Evolutionary conservation across 208 protist species (phyloP).

Genomic region (Leishmania tropica): DNA sequence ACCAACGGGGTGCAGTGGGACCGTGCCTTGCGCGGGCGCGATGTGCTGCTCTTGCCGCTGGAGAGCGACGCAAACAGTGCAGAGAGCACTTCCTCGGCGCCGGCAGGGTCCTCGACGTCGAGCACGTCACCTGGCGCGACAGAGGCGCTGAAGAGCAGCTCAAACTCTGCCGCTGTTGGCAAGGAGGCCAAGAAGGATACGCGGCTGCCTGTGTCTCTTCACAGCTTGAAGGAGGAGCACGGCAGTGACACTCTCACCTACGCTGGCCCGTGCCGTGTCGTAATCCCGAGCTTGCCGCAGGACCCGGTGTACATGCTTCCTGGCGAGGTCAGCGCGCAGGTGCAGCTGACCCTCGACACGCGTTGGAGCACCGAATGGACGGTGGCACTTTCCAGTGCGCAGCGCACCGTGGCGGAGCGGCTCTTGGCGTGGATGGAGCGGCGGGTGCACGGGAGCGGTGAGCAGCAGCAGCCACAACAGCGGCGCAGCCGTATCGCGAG

Average conservation of each 20-base stretch:
- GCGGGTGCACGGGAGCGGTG: constrained; percentile 8
- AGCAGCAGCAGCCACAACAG: constrained; percentile 14
- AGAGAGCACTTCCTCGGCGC: neutral
- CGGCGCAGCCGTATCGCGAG: constrained; percentile 24
- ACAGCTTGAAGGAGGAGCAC: constrained; percentile 8
- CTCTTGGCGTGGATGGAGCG: constrained; percentile 31
- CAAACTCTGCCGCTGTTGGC: neutral
- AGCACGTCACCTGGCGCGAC: neutral
- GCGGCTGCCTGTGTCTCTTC: constrained; percentile 15
- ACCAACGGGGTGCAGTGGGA: constrained; percentile 13
- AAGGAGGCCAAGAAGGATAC: neutral
- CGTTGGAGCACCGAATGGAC: constrained; percentile 33
- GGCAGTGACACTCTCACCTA: constrained; percentile 12
- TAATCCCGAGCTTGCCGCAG: constrained; percentile 21
- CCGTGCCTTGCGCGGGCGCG: constrained; percentile 4
- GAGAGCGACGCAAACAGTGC: constrained; percentile 22
- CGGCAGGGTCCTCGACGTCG: neutral
- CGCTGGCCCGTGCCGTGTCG: constrained; percentile 29
- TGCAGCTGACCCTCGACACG: constrained; percentile 37
- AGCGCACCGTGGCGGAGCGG: constrained; percentile 27
- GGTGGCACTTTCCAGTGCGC: constrained; percentile 23
- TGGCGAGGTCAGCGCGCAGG: constrained; percentile 44
- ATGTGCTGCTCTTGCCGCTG: constrained; percentile 28
- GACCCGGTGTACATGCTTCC: constrained; percentile 16
- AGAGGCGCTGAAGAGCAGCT: neutral